Evolutionary conservation across 208 protist species (phyloP), one percentile per base, ranked within the genome.

Genomic region (Crithidia brevicula): DNA sequence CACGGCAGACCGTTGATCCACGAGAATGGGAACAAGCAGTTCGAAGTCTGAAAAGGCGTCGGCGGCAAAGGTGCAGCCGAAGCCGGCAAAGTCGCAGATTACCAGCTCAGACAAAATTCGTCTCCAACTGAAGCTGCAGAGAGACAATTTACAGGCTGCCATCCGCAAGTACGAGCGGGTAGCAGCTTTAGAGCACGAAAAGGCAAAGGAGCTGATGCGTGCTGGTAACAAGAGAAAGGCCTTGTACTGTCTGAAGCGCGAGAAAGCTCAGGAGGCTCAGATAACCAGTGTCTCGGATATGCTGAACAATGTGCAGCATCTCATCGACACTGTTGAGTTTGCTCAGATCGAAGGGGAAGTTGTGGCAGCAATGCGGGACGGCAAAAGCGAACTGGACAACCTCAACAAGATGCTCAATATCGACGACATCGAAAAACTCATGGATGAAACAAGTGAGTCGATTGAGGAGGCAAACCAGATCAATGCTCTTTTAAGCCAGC

Each of bases 351-450:
- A 96, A 56, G 40, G 69, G n/a, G 81, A 93, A 43, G 88, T 96
- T 0, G 72, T 92, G 5, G 56, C 61, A 40, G 81, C 91, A 13
- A 70, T 96, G 52, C 82, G 83, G 61, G 72, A 79, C 33, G 91
- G 91, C 6, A 92, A 92, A 51, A 71, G 76, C 9, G 88, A 94
- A 61, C 75, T 96, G 11, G 79, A 84, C 28, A 80, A 77, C 25
- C 72, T 96, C 9, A 92, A 96, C 69, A 84, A 85, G 43, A 87
- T 93, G 74, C 79, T 93, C n/a, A 88, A 93, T 38, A 78, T 94
- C 42, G 88, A 93, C 52, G 91, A 96, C 52, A 80, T 96, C 47
- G 73, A 88, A 54, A 79, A 82, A 27, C 78, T 94, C 15, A 93
- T 96, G 88, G 71, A 87, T 51, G 79, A 83, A 61, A 85, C 86